These are phyloP conservation scores for Aspergillus panamensis DNA, from an alignment of 495 filamentous ascomycete species.

Conservation along the genomic window DNA sequence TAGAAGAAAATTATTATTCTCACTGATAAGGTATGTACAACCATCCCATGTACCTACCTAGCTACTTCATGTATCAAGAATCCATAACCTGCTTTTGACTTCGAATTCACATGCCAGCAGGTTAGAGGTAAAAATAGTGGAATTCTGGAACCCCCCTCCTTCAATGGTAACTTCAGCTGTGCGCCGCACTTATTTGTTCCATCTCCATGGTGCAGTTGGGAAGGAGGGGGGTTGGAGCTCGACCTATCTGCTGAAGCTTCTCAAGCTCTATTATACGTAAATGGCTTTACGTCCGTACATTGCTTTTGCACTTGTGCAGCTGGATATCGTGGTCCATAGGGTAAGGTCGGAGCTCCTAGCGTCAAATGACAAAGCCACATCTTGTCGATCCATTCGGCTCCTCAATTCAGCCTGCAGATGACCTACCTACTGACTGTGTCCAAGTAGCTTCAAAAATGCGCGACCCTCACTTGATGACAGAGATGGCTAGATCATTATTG, in stretches of 20 bases:
- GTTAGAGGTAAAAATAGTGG: slow-evolving; percentile 4
- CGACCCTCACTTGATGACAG: slow-evolving; percentile 20
- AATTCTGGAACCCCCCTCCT: slow-evolving; percentile 13
- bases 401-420: slow-evolving; percentile 29
- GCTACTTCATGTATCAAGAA: slow-evolving; percentile 2
- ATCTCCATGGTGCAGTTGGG: background rate
- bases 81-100: background rate
- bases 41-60: background rate
- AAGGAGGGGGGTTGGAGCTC: slow-evolving; percentile 7
- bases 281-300: background rate
- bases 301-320: background rate
- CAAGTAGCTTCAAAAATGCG: slow-evolving; percentile 21
- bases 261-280: background rate
- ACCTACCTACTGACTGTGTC: slow-evolving; percentile 27
- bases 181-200: slow-evolving; percentile 11
- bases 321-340: background rate
- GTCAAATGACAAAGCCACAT: slow-evolving; percentile 8
- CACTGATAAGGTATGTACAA: slow-evolving; percentile 13
- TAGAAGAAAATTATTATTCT: slow-evolving; percentile 3
- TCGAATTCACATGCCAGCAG: slow-evolving; percentile 17
- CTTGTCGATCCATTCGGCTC: slow-evolving; percentile 25
- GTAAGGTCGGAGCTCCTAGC: slow-evolving; percentile 3
- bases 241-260: background rate
- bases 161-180: background rate
- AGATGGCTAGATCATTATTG: background rate